These are phyloP conservation scores for Vachellia pachyceras DNA, from an alignment of 306 rosid species.

Conservation along the genomic window DNA sequence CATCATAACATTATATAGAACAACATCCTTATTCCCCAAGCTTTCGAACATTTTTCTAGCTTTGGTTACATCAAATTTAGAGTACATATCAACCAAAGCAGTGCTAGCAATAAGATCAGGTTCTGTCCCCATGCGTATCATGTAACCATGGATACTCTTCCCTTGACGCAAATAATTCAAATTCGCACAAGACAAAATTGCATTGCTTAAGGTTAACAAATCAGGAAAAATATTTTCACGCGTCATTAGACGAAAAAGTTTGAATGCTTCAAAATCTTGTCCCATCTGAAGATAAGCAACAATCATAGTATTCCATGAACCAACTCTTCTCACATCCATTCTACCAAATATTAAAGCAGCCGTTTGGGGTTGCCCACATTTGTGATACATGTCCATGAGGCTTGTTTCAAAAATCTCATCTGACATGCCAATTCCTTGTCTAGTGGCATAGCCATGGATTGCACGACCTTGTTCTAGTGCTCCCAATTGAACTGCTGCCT, in stretches of 20 bases:
- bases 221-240: conserved; percentile 48
- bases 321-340: conserved; percentile 44
- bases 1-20: conserved; percentile 56
- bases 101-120: conserved; percentile 54
- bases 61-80: conserved; percentile 50
- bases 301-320: conserved; percentile 57
- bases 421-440: conserved; percentile 50
- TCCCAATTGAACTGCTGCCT: conserved; percentile 40
- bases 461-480: conserved; percentile 44
- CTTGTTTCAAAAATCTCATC: conserved; percentile 59
- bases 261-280: conserved; percentile 46
- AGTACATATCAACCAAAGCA: conserved; percentile 54
- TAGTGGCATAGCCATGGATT: conserved; percentile 57
- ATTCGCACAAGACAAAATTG: conserved; percentile 47
- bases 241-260: conserved; percentile 44
- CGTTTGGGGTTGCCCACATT: conserved; percentile 46
- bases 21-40: conserved; percentile 47
- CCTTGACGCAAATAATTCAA: conserved; percentile 47
- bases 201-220: conserved; percentile 58
- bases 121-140: conserved; percentile 39
- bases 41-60: conserved; percentile 50
- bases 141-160: conserved; percentile 58
- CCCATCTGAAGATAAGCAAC: conserved; percentile 44
- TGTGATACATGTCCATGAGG: conserved; percentile 60
- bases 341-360: conserved; percentile 46